Percentiles rank a stretch among this genome's conserved stretches.
Conservation (phyloP, 2,329 filamentous ascomycete species). For the Trichophyton benhamiae region DNA sequence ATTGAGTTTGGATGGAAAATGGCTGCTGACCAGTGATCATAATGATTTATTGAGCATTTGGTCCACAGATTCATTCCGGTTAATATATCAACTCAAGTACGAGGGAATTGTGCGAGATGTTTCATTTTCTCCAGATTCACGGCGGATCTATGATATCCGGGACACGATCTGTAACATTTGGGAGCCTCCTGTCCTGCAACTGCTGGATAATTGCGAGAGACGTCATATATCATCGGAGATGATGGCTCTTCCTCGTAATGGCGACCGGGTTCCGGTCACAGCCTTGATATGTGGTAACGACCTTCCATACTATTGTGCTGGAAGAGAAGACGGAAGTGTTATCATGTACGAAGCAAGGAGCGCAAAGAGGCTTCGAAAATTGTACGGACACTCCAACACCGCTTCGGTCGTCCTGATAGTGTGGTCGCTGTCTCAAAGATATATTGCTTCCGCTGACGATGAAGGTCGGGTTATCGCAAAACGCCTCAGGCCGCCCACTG, state of each 20-base stretch:
- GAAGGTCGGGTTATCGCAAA: slow-evolving; percentile 9
- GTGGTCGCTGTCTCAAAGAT: slow-evolving; percentile 10
- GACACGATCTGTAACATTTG: slow-evolving; percentile 19
- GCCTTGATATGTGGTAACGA: slow-evolving; percentile 1
- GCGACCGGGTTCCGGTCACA: too few species aligned
- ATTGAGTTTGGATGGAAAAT: slow-evolving; percentile 16
- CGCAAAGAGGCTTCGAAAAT: slow-evolving; percentile 3
- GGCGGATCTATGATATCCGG: slow-evolving; percentile 21
- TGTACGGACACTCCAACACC: slow-evolving; percentile 4
- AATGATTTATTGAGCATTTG: slow-evolving; percentile 19
- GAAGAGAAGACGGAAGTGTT: slow-evolving; percentile 17
- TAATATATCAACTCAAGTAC: slow-evolving; percentile 17
- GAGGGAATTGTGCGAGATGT: slow-evolving; percentile 16
- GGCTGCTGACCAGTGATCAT: slow-evolving; percentile 18
- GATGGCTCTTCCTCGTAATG: too few species aligned
- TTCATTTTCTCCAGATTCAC: slow-evolving; percentile 17
- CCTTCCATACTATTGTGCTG: slow-evolving; percentile 14
- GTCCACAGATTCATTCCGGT: slow-evolving; percentile 15
- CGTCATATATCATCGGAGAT: neutral
- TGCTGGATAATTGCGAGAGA: slow-evolving; percentile 11
- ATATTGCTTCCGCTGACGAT: slow-evolving; percentile 11
- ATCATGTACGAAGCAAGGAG: slow-evolving; percentile 11
- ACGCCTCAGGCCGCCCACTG: slow-evolving; percentile 2
- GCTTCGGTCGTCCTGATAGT: too few species aligned
- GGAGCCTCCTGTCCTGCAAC: slow-evolving; percentile 20